These are phyloP conservation scores for Akanthomyces lecanii DNA, from an alignment of 2,329 filamentous ascomycete genomes.

Conservation along the genomic window DNA sequence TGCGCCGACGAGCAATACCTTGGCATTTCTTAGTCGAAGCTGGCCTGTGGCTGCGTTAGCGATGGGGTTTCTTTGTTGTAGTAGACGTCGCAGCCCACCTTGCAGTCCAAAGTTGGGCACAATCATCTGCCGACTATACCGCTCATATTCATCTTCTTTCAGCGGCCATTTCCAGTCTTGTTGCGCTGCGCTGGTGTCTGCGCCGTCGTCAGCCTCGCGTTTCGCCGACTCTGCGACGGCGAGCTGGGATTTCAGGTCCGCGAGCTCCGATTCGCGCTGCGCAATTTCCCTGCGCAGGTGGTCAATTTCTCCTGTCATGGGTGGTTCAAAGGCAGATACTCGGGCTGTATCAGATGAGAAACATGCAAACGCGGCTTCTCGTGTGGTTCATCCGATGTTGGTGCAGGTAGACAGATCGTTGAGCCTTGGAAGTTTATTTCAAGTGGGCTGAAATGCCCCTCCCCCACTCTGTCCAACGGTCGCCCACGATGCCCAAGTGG, in stretches of 20 bases:
- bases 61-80: not conserved
- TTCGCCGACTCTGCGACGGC: conserved; percentile 34
- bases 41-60: conserved; percentile 54
- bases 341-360: not conserved
- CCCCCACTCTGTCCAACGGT: conserved; percentile 9
- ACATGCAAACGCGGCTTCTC: not conserved
- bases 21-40: conserved; percentile 63
- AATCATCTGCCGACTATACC: conserved; percentile 90
- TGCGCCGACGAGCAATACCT: conserved; percentile 77
- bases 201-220: conserved; percentile 8
- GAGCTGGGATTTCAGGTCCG: conserved; percentile 42
- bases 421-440: conserved; percentile 8
- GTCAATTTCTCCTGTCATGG: conserved; percentile 25
- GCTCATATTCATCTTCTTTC: conserved; percentile 66
- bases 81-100: conserved; percentile 43
- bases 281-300: conserved; percentile 45
- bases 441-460: conserved; percentile 5
- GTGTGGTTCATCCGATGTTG: not conserved
- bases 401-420: not conserved
- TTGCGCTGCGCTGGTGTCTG: not conserved
- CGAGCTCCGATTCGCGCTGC: conserved; percentile 45
- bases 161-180: conserved; percentile 62
- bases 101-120: conserved; percentile 74
- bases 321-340: no score
- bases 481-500: not conserved